Percentiles rank a stretch among this genome's conserved stretches.
These are phyloP conservation scores for Arthrobotrys sinensis DNA, from an alignment of 2,329 filamentous ascomycete species.

Conservation along the genomic window DNA sequence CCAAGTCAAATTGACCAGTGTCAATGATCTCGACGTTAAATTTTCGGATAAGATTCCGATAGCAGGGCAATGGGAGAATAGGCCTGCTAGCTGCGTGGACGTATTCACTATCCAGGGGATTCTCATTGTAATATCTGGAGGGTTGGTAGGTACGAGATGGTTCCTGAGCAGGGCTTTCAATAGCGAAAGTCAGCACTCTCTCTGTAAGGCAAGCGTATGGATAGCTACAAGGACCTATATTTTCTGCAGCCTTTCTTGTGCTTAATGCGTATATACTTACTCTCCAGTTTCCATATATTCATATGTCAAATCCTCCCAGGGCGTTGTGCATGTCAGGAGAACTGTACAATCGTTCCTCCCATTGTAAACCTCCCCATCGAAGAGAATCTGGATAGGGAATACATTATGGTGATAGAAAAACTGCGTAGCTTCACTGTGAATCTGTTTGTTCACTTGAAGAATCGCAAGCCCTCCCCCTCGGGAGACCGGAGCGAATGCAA, in stretches of 20 bases:
- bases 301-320: constrained; percentile 47
- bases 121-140: constrained; percentile 40
- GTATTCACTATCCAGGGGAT: constrained; percentile 23
- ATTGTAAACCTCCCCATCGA: constrained; percentile 20
- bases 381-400: constrained; percentile 45
- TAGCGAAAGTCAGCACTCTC: neutral
- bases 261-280: constrained; percentile 15
- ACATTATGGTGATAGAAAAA: constrained; percentile 39
- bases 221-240: neutral
- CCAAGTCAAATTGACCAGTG: constrained; percentile 27
- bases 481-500: constrained; percentile 23
- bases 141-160: constrained; percentile 39
- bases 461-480: constrained; percentile 29
- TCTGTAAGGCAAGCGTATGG: neutral
- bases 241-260: neutral
- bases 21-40: constrained; percentile 52
- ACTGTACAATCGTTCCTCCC: constrained; percentile 24
- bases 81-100: constrained; percentile 35
- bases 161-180: constrained; percentile 13
- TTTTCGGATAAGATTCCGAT: constrained; percentile 36
- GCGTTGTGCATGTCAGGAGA: constrained; percentile 36
- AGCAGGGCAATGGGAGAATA: constrained; percentile 41
- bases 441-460: constrained; percentile 39
- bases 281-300: constrained; percentile 30
- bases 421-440: constrained; percentile 44